Base-by-base conservation (phyloP, 306 rosid species). In the Vigna hirtella region DNA sequence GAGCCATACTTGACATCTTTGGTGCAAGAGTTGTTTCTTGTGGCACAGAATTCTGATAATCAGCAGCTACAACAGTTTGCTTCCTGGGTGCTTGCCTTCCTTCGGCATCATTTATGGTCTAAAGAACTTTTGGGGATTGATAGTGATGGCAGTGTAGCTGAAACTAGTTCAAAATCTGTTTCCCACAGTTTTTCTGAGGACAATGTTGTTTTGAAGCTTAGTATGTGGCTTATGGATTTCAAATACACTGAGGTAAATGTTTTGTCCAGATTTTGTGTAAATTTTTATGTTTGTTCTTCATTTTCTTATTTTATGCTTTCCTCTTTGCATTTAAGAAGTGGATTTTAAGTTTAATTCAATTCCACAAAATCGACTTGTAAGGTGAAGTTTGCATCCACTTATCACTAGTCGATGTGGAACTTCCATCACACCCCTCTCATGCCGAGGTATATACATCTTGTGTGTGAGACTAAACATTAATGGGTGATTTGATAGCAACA, bases 1-100 rank as follows among this genome's bases (percentile, higher is more conserved):
- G 93, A 88, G 86, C 90, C 88, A 66, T 79, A 85, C 82, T 85
- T 95, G 87, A 89, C 91, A 73, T 82, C 93, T 9, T 77, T 89
- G 87, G 85, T 91, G 87, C 98, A 95, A 85, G 98, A 95, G 76
- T 79, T 95, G 83, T 95, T 89, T 91, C 98, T 92, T 38, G 90
- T 95, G 79, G 98, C 98, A 9, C 95, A 92, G 83, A 89, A 85
- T 81, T 87, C 97, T 74, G 89, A 91, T 86, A 90, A 83, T 80
- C 91, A 77, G 79, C 87, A 91, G 74, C 84, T 91, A 68, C 95
- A 87, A 77, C 96, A 92, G 64, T 84, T 85, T 91, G 97, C 98
- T 73, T 88, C 98, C 66, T 95, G 98, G 98, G 88, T 86, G 14
- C 91, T 89, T 20, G 81, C 93, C 47, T 88, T 92, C 84, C 97